Base-by-base conservation (phyloP, 2,329 filamentous ascomycete genomes). In the Aspergillus hortae region DNA sequence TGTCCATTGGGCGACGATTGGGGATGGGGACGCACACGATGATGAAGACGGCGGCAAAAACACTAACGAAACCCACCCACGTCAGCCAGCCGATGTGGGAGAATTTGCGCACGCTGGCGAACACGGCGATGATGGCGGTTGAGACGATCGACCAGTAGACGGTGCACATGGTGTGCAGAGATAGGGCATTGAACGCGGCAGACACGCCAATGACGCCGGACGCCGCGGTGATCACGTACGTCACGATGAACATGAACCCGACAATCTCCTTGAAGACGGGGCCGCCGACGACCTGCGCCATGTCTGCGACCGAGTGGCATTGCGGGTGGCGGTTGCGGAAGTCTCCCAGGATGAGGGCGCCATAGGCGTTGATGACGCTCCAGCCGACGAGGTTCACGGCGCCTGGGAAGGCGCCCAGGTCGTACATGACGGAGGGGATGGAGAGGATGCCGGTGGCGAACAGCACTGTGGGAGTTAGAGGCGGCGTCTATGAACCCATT, bases 21-120 rank as follows among this genome's bases (percentile, higher is more conserved):
- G 4, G 6, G 6, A 7, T 32, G n/a, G 19, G 19, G 10, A 53
- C 57, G 23, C 56, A 64, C 59, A 83, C 80, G 44, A 83, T 73
- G 49, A 83, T 81, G 53, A 83, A 77, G 0, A 84, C 77, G 4
- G 83, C 82, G 14, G 76, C 67, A 57, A 81, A 84, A 35, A 86
- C 78, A 25, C 77, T 81, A 4, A 76, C 52, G 59, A 86, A 84
- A 0, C 83, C 84, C 10, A 75, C 77, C 78, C 80, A 86, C 0
- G 81, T 83, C 41, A 86, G 67, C 80, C 81, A 85, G 2, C 78
- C 80, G 52, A 86, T 79, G 58, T 84, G 80, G 47, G 81, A 75
- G 58, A 85, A 80, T 51, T 81, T 86, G 55, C 82, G 77, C 4
- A 83, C 74, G 23, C 75, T 79, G 1, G 81, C 80, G 5, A 76